These are phyloP conservation scores for Wallacemonas sp. DNA, from an alignment of 208 protist genomes.

Conservation along the genomic window DNA sequence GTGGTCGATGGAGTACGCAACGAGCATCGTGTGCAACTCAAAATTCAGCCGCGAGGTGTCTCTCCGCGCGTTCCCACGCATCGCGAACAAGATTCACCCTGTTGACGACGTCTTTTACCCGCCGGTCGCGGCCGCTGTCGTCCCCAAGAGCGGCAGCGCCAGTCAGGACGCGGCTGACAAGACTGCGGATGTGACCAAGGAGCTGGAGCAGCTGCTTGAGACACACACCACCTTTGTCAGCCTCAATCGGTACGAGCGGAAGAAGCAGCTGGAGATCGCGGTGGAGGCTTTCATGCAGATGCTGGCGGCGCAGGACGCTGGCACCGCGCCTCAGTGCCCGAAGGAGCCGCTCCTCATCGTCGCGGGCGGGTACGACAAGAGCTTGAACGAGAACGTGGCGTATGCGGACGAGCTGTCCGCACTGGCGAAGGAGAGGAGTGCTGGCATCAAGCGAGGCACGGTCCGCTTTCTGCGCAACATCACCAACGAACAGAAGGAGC, in stretches of 20 bases:
- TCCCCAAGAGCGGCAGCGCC: not conserved
- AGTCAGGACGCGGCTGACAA: constrained; percentile 1
- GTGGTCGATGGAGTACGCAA: constrained; percentile 49
- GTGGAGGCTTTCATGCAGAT: constrained; percentile 74
- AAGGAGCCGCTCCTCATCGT: constrained; percentile 64
- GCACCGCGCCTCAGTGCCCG: not conserved
- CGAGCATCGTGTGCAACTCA: constrained; percentile 83
- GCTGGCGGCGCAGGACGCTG: constrained; percentile 25
- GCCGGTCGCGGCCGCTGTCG: constrained; percentile 38
- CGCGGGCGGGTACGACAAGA: constrained; percentile 86
- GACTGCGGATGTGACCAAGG: constrained; percentile 15
- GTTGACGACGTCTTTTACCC: constrained; percentile 78
- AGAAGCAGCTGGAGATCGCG: constrained; percentile 96
- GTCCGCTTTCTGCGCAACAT: constrained; percentile 88
- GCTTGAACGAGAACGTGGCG: constrained; percentile 80
- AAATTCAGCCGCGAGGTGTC: constrained; percentile 61
- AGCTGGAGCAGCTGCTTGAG: constrained; percentile 14
- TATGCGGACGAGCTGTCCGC: constrained; percentile 75
- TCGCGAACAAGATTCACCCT: constrained; percentile 35
- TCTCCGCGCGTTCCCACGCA: constrained; percentile 53
- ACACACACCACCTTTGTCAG: constrained; percentile 86
- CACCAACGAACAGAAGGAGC: constrained; percentile 58
- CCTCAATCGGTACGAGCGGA: constrained; percentile 98
- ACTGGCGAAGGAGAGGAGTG: constrained; percentile 33
- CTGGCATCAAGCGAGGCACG: constrained; percentile 18